phyloP scores from a whole-genome alignment of 2,329 filamentous ascomycete species.

The Exophiala dermatitidis region DNA sequence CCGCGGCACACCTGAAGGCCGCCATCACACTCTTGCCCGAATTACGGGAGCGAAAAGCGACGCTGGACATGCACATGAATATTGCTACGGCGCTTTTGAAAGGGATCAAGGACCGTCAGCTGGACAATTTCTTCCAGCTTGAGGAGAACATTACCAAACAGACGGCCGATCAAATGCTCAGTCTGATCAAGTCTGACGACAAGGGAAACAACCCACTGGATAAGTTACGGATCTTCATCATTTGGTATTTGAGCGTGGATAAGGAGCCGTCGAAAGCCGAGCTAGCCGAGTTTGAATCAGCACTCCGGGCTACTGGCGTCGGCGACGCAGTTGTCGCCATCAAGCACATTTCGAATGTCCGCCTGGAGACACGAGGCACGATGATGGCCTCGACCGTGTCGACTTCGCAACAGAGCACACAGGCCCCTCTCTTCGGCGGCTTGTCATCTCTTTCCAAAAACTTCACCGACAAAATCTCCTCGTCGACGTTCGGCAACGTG shows the following conservation, averaged over 20 bases:
- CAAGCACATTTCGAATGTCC: conserved; percentile 81
- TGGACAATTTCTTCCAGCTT: conserved; percentile 93
- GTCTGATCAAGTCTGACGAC: conserved; percentile 70
- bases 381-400: conserved; percentile 80
- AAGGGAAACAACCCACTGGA: conserved; percentile 81
- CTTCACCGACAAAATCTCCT: conserved; percentile 88
- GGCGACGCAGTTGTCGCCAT: conserved; percentile 65
- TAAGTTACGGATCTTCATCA: conserved; percentile 89
- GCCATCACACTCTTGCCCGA: conserved; percentile 91
- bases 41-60: conserved; percentile 82
- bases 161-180: conserved; percentile 78
- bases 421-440: conserved; percentile 71
- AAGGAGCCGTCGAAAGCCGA: conserved; percentile 76
- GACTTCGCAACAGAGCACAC: conserved; percentile 51
- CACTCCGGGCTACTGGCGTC: conserved; percentile 63
- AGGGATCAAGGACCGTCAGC: conserved; percentile 87
- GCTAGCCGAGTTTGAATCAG: conserved; percentile 78
- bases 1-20: conserved; percentile 88
- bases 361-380: conserved; percentile 94
- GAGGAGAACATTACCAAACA: conserved; percentile 92
- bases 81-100: conserved; percentile 72
- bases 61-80: conserved; percentile 98
- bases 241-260: conserved; percentile 94
- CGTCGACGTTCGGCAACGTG: conserved; percentile 70
- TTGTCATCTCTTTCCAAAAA: conserved; percentile 88